Conservation (phyloP, 2,329 filamentous ascomycete species). For the Fonsecaea pugnacius region DNA sequence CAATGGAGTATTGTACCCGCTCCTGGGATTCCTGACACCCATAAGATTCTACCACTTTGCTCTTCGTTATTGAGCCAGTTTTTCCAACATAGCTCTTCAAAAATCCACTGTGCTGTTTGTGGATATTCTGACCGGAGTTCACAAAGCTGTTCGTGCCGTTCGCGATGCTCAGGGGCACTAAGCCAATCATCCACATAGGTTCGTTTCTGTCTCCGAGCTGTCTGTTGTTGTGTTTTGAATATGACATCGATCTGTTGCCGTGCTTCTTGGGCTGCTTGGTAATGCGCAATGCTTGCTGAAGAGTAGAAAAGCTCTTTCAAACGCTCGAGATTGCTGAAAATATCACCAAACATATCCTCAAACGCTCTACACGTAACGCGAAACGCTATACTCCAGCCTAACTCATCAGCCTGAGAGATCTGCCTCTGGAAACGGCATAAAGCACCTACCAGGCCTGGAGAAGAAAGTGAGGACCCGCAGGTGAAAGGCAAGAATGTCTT, state of each 20-base stretch:
- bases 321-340: conserved; percentile 4
- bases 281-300: conserved; percentile 6
- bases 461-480: conserved; percentile 1
- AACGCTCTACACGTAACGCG: not conserved
- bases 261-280: conserved; percentile 1
- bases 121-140: not conserved
- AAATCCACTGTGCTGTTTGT: not conserved
- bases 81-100: conserved; percentile 1
- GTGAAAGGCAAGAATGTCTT: conserved; percentile 1
- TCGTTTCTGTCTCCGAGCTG: not conserved
- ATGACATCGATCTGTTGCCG: not conserved
- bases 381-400: not conserved
- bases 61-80: conserved; percentile 4
- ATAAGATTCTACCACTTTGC: not conserved
- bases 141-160: conserved; percentile 2
- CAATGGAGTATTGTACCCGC: not conserved
- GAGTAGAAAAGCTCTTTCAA: conserved; percentile 2
- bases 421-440: not conserved
- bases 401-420: not conserved
- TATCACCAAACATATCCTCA: not conserved
- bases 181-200: not conserved
- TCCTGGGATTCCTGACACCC: not conserved
- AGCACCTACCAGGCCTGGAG: not conserved
- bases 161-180: not conserved
- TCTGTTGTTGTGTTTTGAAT: conserved; percentile 4